These are phyloP conservation scores for Magnolia kwangsiensis DNA, from an alignment of 164 flowering plant species.

Conservation along the genomic window DNA sequence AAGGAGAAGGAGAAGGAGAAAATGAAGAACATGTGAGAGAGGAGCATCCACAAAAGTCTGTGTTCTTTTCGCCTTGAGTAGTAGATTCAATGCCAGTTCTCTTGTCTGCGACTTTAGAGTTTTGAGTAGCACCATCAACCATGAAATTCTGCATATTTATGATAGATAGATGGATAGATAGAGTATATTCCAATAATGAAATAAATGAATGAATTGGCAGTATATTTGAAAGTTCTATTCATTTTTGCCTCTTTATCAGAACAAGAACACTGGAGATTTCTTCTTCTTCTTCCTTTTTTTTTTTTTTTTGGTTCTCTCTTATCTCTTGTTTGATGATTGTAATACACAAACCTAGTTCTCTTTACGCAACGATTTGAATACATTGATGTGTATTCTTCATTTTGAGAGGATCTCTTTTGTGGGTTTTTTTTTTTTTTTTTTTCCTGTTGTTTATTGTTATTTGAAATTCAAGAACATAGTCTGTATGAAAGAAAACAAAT, in stretches of 20 bases:
- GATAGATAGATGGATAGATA: too few species aligned
- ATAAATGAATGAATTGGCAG: not conserved
- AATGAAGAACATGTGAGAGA: not conserved
- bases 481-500: too few species aligned
- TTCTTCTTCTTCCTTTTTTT: too few species aligned
- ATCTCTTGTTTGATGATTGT: not conserved
- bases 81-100: not conserved
- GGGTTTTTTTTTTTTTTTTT: not conserved
- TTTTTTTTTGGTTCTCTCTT: not conserved
- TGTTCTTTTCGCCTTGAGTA: constrained; percentile 2
- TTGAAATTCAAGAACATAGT: too few species aligned
- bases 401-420: not conserved
- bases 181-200: not conserved
- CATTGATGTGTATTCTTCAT: not conserved
- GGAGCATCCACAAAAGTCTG: not conserved
- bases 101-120: not conserved
- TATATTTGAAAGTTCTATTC: constrained; percentile 3
- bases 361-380: not conserved
- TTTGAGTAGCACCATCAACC: not conserved
- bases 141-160: constrained; percentile 2
- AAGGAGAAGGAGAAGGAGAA: not conserved
- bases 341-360: not conserved
- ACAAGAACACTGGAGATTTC: not conserved
- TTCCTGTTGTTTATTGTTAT: too few species aligned
- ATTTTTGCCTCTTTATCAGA: not conserved